These are phyloP conservation scores for Phytophthora lateralis DNA, from an alignment of 352 stramenopile genomes.

Conservation along the genomic window DNA sequence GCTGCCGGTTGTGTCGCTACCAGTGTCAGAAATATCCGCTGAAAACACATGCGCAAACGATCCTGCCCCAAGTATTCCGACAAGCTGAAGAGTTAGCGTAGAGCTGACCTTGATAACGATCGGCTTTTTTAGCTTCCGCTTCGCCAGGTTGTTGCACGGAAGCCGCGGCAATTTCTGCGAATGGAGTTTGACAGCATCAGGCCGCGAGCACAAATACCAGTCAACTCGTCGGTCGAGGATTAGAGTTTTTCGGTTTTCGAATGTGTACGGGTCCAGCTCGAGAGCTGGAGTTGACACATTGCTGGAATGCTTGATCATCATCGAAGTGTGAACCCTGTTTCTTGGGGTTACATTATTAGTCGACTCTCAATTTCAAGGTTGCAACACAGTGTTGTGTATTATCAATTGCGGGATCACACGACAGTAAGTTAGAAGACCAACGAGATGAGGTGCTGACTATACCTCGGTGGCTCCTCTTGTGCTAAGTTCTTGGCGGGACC, in stretches of 20 bases:
- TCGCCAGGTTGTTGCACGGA: conserved; percentile 47
- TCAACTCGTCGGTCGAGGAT: conserved; percentile 49
- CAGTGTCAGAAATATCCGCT: conserved; percentile 38
- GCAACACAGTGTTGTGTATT: conserved; percentile 24
- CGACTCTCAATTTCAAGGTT: background rate
- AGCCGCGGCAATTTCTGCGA: conserved; percentile 51
- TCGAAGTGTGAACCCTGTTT: conserved; percentile 15
- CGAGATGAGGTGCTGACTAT: conserved; percentile 30
- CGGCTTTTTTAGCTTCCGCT: conserved; percentile 64
- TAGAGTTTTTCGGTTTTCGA: conserved; percentile 50
- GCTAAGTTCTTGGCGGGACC: conserved; percentile 30
- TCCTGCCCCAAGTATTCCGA: conserved; percentile 70
- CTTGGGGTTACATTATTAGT: conserved; percentile 34
- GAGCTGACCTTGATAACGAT: conserved; percentile 43
- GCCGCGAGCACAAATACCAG: conserved; percentile 47
- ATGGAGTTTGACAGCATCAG: conserved; percentile 60
- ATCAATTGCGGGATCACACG: conserved; percentile 16
- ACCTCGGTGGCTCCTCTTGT: conserved; percentile 42
- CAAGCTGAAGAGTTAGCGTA: conserved; percentile 44
- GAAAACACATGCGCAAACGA: conserved; percentile 82
- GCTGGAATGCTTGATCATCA: background rate
- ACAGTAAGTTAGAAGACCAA: conserved; percentile 21
- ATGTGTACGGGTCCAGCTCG: conserved; percentile 60
- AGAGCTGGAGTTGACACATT: background rate
- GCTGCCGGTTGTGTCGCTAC: conserved; percentile 21